phyloP scores from a whole-genome alignment of 1,139 yeast genomes.

The Geotrichum citri-aurantii region DNA sequence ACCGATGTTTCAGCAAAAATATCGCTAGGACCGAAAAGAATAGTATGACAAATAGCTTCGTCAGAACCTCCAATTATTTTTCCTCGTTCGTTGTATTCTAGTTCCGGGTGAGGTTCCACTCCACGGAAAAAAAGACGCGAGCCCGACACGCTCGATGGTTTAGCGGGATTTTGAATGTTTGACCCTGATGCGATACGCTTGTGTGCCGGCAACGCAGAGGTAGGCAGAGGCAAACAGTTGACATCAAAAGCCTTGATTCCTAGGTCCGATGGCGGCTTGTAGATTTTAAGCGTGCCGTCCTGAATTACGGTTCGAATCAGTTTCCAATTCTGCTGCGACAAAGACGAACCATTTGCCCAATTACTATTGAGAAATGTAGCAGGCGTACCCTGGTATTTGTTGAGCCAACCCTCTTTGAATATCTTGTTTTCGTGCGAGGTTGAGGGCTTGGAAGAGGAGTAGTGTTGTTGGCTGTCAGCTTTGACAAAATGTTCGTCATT shows the following conservation, averaged over 20 bases:
- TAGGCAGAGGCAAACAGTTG: conserved; percentile 9
- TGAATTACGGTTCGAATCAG: conserved; percentile 30
- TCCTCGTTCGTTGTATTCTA: conserved; percentile 42
- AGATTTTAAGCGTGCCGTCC: conserved; percentile 29
- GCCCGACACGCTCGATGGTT: neutral
- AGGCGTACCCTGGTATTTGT: conserved; percentile 6
- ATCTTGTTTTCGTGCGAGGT: conserved; percentile 1
- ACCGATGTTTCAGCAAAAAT: conserved; percentile 45
- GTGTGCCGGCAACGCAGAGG: neutral
- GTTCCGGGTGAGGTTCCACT: conserved; percentile 59
- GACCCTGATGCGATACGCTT: neutral
- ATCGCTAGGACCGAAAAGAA: conserved; percentile 48
- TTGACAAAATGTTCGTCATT: neutral
- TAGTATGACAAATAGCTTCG: conserved; percentile 70
- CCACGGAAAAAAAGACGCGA: conserved; percentile 18
- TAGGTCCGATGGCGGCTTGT: conserved; percentile 32
- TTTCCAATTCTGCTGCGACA: conserved; percentile 26
- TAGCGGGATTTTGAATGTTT: neutral
- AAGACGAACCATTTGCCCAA: neutral
- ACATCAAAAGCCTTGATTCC: conserved; percentile 28
- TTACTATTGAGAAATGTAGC: neutral
- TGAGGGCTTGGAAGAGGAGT: neutral
- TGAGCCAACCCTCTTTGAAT: conserved; percentile 16
- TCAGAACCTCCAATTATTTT: conserved; percentile 48
- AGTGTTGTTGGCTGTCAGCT: neutral